Evolutionary conservation across 768 basidiomycete species (phyloP).

Genomic region (Suillus fuscotomentosus): DNA sequence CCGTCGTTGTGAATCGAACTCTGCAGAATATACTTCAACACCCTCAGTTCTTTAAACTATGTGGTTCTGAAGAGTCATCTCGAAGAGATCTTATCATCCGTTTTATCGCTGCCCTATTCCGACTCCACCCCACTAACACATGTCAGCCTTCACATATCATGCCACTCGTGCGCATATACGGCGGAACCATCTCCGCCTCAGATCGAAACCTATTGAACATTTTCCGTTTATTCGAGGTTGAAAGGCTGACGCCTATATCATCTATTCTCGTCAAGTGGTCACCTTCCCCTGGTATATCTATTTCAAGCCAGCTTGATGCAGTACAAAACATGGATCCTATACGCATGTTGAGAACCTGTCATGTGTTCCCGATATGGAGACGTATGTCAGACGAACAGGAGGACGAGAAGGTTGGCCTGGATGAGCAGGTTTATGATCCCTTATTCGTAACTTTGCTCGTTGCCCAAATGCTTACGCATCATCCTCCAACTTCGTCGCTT

Average conservation of each 20-base stretch:
- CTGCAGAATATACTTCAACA: constrained; percentile 78
- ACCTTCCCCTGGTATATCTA: constrained; percentile 38
- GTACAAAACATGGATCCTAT: constrained; percentile 69
- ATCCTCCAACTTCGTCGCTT: constrained; percentile 57
- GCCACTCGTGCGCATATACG: constrained; percentile 72
- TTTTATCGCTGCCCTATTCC: constrained; percentile 68
- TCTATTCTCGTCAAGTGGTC: constrained; percentile 71
- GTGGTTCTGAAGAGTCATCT: constrained; percentile 23
- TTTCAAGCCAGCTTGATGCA: constrained; percentile 57
- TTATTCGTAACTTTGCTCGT: constrained; percentile 70
- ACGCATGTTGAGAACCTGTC: constrained; percentile 66
- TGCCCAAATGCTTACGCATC: constrained; percentile 60
- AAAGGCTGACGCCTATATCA: constrained; percentile 63
- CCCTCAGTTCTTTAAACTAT: constrained; percentile 54
- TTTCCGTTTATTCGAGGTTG: constrained; percentile 74
- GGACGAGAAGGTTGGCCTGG: constrained; percentile 23
- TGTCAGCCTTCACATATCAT: constrained; percentile 85
- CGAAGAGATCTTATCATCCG: constrained; percentile 48
- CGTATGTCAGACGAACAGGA: constrained; percentile 39
- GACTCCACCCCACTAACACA: constrained; percentile 75
- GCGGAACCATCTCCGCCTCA: constrained; percentile 62
- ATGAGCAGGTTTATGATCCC: constrained; percentile 71
- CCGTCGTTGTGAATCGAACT: constrained; percentile 68
- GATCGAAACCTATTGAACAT: constrained; percentile 73
- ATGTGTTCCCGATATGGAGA: constrained; percentile 69